Evolutionary conservation across 208 protist species (phyloP).

Genomic region (Leishmania tropica): DNA sequence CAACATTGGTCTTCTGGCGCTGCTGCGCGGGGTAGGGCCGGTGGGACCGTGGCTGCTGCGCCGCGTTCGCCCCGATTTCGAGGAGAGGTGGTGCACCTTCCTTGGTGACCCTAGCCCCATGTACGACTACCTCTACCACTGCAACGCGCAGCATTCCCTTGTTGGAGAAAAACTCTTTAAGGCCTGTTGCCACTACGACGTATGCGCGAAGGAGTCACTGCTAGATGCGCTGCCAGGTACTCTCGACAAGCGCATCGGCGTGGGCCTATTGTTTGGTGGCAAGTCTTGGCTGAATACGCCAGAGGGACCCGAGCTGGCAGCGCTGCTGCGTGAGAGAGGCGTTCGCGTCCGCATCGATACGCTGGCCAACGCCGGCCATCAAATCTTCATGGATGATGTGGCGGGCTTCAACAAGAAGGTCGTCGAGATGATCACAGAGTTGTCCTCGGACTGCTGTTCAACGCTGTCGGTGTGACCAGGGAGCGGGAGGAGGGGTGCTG

Average conservation of each 20-base stretch:
- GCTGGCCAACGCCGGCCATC: constrained; percentile 51
- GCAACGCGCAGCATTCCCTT: constrained; percentile 55
- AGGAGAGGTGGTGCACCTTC: constrained; percentile 42
- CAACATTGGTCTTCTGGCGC: constrained; percentile 36
- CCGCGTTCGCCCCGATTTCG: constrained; percentile 55
- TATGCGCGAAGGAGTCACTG: constrained; percentile 55
- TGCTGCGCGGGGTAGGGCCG: constrained; percentile 53
- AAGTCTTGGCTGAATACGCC: constrained; percentile 51
- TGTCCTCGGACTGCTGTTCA: not conserved
- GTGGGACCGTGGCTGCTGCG: constrained; percentile 49
- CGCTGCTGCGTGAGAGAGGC: constrained; percentile 33
- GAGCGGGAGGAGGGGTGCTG: not conserved
- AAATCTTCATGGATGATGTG: constrained; percentile 59
- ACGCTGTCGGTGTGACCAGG: not conserved
- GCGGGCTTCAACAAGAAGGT: constrained; percentile 45
- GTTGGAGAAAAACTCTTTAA: constrained; percentile 61
- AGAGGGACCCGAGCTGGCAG: constrained; percentile 38
- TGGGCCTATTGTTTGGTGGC: constrained; percentile 54
- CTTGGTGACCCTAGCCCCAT: constrained; percentile 46
- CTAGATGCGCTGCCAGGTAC: constrained; percentile 32
- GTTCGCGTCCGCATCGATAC: constrained; percentile 36
- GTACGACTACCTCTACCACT: constrained; percentile 82
- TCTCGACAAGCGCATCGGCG: constrained; percentile 30
- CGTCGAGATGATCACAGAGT: constrained; percentile 17
- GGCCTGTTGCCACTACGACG: constrained; percentile 55